These are phyloP conservation scores for Dryas alaskensis DNA, from an alignment of 306 rosid genomes.

Conservation along the genomic window DNA sequence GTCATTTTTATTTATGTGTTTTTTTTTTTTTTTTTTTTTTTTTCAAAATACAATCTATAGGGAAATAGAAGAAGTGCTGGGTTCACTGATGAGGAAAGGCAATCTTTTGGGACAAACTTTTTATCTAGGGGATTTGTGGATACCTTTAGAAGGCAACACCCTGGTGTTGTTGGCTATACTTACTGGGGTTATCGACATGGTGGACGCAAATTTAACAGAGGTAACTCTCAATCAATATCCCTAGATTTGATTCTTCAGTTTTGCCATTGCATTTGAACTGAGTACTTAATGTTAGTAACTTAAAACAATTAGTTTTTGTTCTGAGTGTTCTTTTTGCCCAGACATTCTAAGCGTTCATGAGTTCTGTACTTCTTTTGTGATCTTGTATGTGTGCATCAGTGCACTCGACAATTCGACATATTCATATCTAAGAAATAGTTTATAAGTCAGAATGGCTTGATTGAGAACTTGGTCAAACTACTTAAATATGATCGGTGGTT, in stretches of 20 bases:
- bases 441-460: neutral
- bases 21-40: neutral
- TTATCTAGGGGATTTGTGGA: constrained; percentile 80
- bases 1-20: neutral
- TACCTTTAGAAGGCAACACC: constrained; percentile 83
- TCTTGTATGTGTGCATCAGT: neutral
- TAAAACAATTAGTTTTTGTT: neutral
- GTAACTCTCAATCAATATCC: constrained; percentile 30
- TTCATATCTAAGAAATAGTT: neutral
- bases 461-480: neutral
- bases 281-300: neutral
- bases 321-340: too few relatives aligned
- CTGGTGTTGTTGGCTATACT: constrained; percentile 84
- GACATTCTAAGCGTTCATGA: neutral
- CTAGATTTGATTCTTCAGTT: neutral
- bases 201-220: constrained; percentile 74
- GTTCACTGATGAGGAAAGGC: constrained; percentile 86
- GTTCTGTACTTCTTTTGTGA: neutral
- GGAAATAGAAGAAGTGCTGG: constrained; percentile 96
- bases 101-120: constrained; percentile 74
- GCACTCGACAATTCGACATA: too few relatives aligned
- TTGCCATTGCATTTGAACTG: neutral
- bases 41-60: constrained; percentile 30
- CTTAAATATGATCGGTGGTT: neutral
- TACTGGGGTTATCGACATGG: constrained; percentile 96